Conservation (phyloP, 1,284 basidiomycete species). For the Vanrija humicola region DNA sequence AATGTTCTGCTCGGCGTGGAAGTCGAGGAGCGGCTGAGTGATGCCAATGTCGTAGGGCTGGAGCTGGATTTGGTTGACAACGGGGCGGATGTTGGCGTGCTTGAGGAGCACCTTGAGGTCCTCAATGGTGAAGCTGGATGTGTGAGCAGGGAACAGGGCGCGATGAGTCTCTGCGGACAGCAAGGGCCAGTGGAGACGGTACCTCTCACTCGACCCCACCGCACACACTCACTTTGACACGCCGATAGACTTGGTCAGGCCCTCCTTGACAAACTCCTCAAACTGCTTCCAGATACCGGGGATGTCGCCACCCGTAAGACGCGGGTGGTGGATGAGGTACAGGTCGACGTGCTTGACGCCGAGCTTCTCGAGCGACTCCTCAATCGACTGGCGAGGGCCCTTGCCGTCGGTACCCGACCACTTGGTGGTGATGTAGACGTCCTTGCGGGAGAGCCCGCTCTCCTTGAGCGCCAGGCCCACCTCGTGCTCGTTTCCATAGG, state of each 20-base stretch:
- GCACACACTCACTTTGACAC: constrained; percentile 57
- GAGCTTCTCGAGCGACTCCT: constrained; percentile 61
- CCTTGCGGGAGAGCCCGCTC: constrained; percentile 49
- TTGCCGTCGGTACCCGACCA: constrained; percentile 58
- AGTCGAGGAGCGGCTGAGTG: constrained; percentile 63
- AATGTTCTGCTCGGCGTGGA: constrained; percentile 58
- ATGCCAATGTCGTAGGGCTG: constrained; percentile 42
- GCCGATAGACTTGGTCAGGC: constrained; percentile 66
- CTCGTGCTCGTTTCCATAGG: constrained; percentile 47
- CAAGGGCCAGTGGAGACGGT: background rate
- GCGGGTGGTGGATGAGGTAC: constrained; percentile 59
- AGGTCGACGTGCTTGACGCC: constrained; percentile 65
- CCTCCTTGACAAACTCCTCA: constrained; percentile 58
- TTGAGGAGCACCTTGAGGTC: constrained; percentile 58
- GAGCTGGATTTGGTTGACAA: constrained; percentile 64
- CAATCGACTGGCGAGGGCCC: constrained; percentile 56
- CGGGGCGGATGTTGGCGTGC: constrained; percentile 59
- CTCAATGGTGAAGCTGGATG: constrained; percentile 53
- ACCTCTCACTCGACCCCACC: background rate
- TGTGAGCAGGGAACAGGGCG: background rate
- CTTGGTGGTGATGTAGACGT: constrained; percentile 58
- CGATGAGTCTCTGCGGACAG: background rate
- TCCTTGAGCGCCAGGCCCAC: constrained; percentile 52
- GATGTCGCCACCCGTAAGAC: constrained; percentile 55
- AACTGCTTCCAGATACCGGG: constrained; percentile 60